These are phyloP conservation scores for Bisporella sp. DNA, from an alignment of 2,329 filamentous ascomycete genomes.

Conservation along the genomic window DNA sequence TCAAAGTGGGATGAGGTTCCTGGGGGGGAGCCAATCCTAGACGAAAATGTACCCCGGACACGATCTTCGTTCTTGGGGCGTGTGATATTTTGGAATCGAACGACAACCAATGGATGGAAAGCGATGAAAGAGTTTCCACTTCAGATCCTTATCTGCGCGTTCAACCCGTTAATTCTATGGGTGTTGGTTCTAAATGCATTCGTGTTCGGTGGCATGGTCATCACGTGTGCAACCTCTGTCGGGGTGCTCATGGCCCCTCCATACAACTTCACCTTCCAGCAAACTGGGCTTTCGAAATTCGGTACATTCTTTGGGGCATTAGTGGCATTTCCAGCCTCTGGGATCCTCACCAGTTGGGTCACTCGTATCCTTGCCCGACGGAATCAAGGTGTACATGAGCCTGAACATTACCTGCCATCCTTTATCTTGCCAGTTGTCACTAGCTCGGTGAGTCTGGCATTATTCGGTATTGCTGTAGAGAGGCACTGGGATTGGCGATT, in stretches of 20 bases:
- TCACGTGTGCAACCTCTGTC: slow-evolving; percentile 2
- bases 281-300: slow-evolving; percentile 7
- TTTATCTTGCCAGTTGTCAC: slow-evolving; percentile 13
- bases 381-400: slow-evolving; percentile 11
- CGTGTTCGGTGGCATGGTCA: not conserved
- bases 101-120: slow-evolving; percentile 5
- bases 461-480: slow-evolving; percentile 9
- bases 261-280: slow-evolving; percentile 6
- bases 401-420: slow-evolving; percentile 14
- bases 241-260: slow-evolving; percentile 4
- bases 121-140: slow-evolving; percentile 7
- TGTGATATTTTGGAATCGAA: slow-evolving; percentile 6
- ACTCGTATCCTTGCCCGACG: slow-evolving; percentile 1
- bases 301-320: slow-evolving; percentile 1
- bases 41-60: slow-evolving; percentile 2
- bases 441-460: slow-evolving; percentile 1
- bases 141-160: slow-evolving; percentile 3
- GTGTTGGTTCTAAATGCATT: not conserved
- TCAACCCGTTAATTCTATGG: not conserved
- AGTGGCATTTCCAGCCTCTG: slow-evolving; percentile 7
- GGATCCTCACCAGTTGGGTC: slow-evolving; percentile 1
- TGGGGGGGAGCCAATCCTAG: slow-evolving; percentile 9
- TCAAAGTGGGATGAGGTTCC: slow-evolving; percentile 25
- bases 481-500: slow-evolving; percentile 3
- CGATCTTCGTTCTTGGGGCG: not conserved